Conservation (phyloP, 805 yeast genomes). For the Cyberlindnera maritima region DNA sequence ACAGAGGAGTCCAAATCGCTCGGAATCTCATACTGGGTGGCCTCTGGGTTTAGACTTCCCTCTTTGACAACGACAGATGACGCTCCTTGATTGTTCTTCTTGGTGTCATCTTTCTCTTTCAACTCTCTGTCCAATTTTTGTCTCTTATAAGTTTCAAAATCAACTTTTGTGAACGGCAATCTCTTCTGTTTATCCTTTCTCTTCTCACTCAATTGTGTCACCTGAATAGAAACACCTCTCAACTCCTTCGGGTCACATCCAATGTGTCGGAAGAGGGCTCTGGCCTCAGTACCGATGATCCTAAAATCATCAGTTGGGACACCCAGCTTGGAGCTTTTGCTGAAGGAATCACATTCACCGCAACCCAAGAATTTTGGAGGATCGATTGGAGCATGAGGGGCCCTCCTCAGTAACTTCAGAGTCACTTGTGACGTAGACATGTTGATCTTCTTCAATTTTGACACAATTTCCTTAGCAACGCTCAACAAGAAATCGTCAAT, state of each 20-base stretch:
- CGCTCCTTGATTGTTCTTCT: background rate
- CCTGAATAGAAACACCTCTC: slow-evolving; percentile 75
- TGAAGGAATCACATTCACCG: slow-evolving; percentile 70
- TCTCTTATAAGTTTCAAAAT: slow-evolving; percentile 10
- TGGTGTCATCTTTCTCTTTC: background rate
- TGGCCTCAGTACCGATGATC: slow-evolving; percentile 55
- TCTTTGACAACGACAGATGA: no score
- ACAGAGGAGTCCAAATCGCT: slow-evolving; percentile 29
- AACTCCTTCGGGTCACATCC: slow-evolving; percentile 64
- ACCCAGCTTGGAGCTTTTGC: slow-evolving; percentile 59
- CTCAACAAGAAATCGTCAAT: slow-evolving; percentile 60
- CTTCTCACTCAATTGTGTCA: slow-evolving; percentile 50
- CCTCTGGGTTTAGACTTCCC: background rate
- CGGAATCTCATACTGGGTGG: slow-evolving; percentile 28
- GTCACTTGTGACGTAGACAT: slow-evolving; percentile 57
- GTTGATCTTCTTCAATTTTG: slow-evolving; percentile 46
- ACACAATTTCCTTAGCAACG: slow-evolving; percentile 56
- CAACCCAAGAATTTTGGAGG: slow-evolving; percentile 82
- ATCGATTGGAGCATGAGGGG: slow-evolving; percentile 63
- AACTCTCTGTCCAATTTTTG: slow-evolving; percentile 4
- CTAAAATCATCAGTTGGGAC: slow-evolving; percentile 59
- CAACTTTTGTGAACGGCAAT: slow-evolving; percentile 32
- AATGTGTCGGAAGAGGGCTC: slow-evolving; percentile 52
- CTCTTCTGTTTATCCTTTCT: slow-evolving; percentile 31
- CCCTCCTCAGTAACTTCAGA: slow-evolving; percentile 62